phyloP scores from a whole-genome alignment of 192 early-diverging fungal species.

The Allomyces arbusculus region DNA sequence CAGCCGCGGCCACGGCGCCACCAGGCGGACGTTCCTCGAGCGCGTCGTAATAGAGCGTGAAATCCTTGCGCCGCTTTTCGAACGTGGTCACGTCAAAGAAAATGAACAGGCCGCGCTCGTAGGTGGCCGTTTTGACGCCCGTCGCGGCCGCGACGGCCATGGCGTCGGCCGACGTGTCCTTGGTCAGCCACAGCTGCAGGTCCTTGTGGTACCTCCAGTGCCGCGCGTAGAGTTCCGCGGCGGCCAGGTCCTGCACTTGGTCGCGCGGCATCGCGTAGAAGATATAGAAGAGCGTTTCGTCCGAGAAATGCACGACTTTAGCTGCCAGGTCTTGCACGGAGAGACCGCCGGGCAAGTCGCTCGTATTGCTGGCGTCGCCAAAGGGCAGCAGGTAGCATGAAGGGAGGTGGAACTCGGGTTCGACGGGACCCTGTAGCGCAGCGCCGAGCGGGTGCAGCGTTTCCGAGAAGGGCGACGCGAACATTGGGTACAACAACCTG shows the following conservation, averaged over 20 bases:
- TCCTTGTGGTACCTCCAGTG: constrained; percentile 97
- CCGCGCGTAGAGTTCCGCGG: constrained; percentile 79
- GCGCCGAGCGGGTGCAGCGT: constrained; percentile 15
- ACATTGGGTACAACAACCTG: constrained; percentile 61
- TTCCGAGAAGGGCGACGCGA: constrained; percentile 78
- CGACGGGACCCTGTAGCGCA: constrained; percentile 31
- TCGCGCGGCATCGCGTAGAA: constrained; percentile 96
- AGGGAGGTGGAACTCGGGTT: constrained; percentile 70
- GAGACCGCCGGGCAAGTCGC: constrained; percentile 30
- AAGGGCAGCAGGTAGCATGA: constrained; percentile 61
- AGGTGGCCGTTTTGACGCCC: constrained; percentile 32
- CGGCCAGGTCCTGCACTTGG: constrained; percentile 72
- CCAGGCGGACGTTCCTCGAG: constrained; percentile 55
- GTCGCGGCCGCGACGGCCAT: constrained; percentile 7
- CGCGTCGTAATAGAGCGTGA: constrained; percentile 62
- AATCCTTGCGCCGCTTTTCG: constrained; percentile 79
- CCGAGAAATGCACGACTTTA: constrained; percentile 50
- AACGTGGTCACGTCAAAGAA: constrained; percentile 85
- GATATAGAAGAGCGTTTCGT: constrained; percentile 93
- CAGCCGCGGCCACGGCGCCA: neutral
- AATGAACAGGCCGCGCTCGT: constrained; percentile 68
- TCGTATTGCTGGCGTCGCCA: neutral
- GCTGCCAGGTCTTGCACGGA: constrained; percentile 34
- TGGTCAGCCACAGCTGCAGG: constrained; percentile 73
- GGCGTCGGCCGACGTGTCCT: constrained; percentile 29